Evolutionary conservation across 202 grass and related monocot species (phyloP), one percentile per base, ranked within the genome.

Genomic region (Brachypodium distachyon): DNA sequence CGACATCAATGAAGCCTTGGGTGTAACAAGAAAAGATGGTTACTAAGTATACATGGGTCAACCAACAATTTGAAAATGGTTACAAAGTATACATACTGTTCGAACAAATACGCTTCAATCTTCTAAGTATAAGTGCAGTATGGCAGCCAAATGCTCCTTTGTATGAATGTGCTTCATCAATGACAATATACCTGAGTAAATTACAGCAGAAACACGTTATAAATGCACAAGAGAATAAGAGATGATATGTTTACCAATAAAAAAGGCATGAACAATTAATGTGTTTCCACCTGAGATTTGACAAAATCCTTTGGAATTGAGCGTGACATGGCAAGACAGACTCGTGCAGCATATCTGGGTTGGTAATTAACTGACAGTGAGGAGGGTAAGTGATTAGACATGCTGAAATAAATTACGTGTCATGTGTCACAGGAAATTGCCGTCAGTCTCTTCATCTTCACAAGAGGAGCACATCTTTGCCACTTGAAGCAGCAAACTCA

Each of bases 61-160:
- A 75, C 12, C 18, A 77, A 38, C 44, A 69, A 56, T 43, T 68
- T 58, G 57, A 31, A 57, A 67, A 85, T 43, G 44, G 12, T 72
- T 53, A 59, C 14, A 40, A 61, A 73, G 34, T 57, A 82, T 52
- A 77, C 42, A 72, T 77, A 94, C 95, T 81, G 84, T 87, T 89
- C 79, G 82, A 98, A 80, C 91, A 98, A 72, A 98, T 94, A 40
- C 91, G 89, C 47, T 76, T 82, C 63, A 98, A 81, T 92, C 95
- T 98, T 84, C 91, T 86, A 28, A 92, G 78, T 85, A 97, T 87
- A 76, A 97, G 77, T 86, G 95, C 89, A 72, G 89, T 98, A 67
- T 98, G 95, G 55, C 91, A 94, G 55, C 95, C 95, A 94, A 98
- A 94, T 81, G 89, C 95, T 71, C 95, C 95, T 84, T 98, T 94